Percentiles rank a stretch among this genome's conserved stretches.
phyloP scores from a whole-genome alignment of 306 rosid genomes.

The Gastrolobium bilobum region DNA sequence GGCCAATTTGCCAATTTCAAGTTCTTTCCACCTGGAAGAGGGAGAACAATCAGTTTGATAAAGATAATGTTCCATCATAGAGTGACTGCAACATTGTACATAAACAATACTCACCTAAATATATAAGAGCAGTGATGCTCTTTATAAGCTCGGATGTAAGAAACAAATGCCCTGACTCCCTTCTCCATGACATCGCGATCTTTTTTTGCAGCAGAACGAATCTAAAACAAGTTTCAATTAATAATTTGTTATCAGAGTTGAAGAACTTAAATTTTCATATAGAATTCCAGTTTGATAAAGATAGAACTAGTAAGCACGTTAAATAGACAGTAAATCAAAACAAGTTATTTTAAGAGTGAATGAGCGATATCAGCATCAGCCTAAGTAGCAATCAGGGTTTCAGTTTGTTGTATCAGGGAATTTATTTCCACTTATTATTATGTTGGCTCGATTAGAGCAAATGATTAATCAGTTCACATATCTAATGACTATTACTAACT shows the following conservation, averaged over 20 bases:
- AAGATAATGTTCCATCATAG: slow-evolving; percentile 33
- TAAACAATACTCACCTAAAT: slow-evolving; percentile 65
- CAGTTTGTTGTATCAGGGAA: slow-evolving; percentile 1
- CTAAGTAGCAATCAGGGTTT: slow-evolving; percentile 17
- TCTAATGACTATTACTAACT: slow-evolving; percentile 18
- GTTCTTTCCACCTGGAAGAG: slow-evolving; percentile 86
- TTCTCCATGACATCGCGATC: slow-evolving; percentile 98
- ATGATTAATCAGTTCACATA: slow-evolving; percentile 25
- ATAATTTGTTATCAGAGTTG: slow-evolving; percentile 24
- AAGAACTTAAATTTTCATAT: neutral
- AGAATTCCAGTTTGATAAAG: slow-evolving; percentile 22
- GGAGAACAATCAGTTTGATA: slow-evolving; percentile 14
- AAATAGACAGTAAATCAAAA: slow-evolving; percentile 6
- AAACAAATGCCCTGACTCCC: slow-evolving; percentile 91
- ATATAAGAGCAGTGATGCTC: slow-evolving; percentile 91
- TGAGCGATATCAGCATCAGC: slow-evolving; percentile 21
- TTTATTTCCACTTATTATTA: slow-evolving; percentile 29
- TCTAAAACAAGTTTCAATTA: slow-evolving; percentile 60
- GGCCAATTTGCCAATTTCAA: slow-evolving; percentile 91
- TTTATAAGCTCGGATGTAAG: slow-evolving; percentile 88
- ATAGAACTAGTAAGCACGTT: slow-evolving; percentile 23
- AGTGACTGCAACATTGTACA: slow-evolving; percentile 32
- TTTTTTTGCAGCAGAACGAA: slow-evolving; percentile 74
- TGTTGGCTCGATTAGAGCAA: slow-evolving; percentile 20
- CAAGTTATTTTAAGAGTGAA: neutral